A percentile compares a stretch with the other conserved stretches of the same genome.
Conservation (phyloP, 139 green algal species). For the Chloropicon primus region DNA sequence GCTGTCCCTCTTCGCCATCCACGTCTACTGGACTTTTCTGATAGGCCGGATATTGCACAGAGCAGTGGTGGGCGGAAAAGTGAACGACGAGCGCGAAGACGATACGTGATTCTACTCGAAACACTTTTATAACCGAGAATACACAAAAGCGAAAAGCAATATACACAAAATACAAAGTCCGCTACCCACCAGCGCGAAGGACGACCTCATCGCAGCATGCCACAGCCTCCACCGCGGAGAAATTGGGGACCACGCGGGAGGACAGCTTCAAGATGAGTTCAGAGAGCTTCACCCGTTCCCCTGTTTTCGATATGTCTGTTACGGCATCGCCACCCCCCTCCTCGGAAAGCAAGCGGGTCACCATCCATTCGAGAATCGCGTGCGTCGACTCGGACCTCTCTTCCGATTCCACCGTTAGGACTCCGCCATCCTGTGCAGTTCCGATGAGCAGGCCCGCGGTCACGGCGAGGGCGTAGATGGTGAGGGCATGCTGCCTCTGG, state of each 20-base stretch:
- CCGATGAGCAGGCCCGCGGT: neutral
- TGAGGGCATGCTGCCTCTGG: neutral
- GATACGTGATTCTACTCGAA: too few species aligned
- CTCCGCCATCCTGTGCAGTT: neutral
- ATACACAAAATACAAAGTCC: too few species aligned
- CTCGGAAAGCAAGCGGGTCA: neutral
- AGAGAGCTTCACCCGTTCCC: neutral
- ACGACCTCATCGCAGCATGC: neutral
- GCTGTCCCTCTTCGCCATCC: slow-evolving; percentile 54
- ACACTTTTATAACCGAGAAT: too few species aligned
- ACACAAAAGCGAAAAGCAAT: too few species aligned
- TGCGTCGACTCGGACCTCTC: neutral
- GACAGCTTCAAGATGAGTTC: neutral
- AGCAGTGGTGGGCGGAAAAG: slow-evolving; percentile 23
- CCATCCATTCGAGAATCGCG: neutral
- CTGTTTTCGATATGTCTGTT: neutral
- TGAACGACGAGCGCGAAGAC: slow-evolving; percentile 50
- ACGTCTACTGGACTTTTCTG: slow-evolving; percentile 76
- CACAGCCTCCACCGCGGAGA: neutral
- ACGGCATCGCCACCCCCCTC: neutral
- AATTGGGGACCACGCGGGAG: neutral
- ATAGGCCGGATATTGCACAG: slow-evolving; percentile 38
- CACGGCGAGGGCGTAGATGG: neutral
- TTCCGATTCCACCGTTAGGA: neutral
- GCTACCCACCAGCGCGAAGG: neutral